Conservation (phyloP, 345 rosid genomes). For the Angophora floribunda region DNA sequence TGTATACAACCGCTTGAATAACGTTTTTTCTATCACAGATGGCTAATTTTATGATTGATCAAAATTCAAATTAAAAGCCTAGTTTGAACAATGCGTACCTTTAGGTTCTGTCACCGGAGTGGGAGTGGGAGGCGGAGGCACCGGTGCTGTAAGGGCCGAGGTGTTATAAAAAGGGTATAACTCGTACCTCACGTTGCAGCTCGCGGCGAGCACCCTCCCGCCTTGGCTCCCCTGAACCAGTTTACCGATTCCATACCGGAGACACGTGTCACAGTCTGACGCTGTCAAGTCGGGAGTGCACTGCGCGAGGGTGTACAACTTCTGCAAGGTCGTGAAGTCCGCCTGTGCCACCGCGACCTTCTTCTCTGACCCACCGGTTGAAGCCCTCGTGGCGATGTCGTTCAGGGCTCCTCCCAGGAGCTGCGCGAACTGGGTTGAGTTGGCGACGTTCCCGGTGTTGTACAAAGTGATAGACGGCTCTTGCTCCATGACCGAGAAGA, state of each 20-base stretch:
- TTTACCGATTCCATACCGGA: neutral
- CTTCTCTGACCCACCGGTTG: neutral
- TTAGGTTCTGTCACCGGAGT: neutral
- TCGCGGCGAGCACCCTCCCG: neutral
- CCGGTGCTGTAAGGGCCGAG: neutral
- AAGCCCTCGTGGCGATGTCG: neutral
- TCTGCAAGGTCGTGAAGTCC: neutral
- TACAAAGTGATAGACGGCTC: no score
- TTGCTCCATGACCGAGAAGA: no score
- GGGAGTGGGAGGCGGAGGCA: neutral
- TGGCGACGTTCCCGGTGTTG: no score
- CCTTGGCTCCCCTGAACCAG: neutral
- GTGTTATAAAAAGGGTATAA: neutral
- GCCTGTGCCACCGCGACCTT: neutral
- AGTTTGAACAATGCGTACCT: neutral
- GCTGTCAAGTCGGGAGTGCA: neutral
- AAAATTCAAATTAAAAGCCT: no score
- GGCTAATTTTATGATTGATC: no score
- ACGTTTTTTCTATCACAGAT: no score
- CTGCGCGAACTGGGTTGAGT: neutral
- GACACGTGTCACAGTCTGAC: neutral
- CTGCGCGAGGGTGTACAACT: neutral
- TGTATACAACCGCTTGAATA: no score
- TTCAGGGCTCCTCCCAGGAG: neutral
- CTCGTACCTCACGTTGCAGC: neutral